Evolutionary conservation across 352 stramenopile genomes (phyloP), one percentile per base, ranked within the genome.

Genomic region (Globisporangium carolinianum): DNA sequence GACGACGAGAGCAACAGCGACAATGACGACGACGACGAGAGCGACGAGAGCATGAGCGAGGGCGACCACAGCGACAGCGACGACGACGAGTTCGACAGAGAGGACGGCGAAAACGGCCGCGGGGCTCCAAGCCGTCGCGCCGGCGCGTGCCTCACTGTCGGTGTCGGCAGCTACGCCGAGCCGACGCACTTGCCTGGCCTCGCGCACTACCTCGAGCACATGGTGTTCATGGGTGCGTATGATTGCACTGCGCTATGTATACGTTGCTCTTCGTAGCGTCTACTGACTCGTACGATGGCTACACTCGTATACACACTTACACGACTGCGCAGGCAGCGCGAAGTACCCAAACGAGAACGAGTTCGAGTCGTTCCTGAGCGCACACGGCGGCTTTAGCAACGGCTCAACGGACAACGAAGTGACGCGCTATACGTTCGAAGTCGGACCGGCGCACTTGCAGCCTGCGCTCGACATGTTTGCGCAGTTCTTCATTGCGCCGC

Each of bases 281-380:
- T 32, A 32, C 24, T 32, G 24, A 32, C 24, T 32, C 1, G 24
- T 32, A 32, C 24, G 24, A 32, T 32, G 24, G 24, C 24, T 32
- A 32, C 1, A 32, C 24, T 3, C 24, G 24, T 32, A 32, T 32
- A 32, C 24, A 32, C 24, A 32, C 24, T 32, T 32, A 32, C 24
- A 32, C 24, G 24, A 32, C n/a, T 43, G 15, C 18, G 42, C 48
- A 81, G 72, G 81, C 6, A 96, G 83, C 37, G 53, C 62, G 14
- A 98, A 98, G 63, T 98, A 97, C 65, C 93, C 91, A 6, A 81
- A 93, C 53, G 93, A 98, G 61, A 98, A 98, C 69, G 85, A 86
- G 55, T 98, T 97, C 63, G 91, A 97, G 61, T 56, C 73, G 6
- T 98, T 94, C 59, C 61, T 98, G 61, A 93, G 75, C 47, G 64